Evolutionary conservation across 495 filamentous ascomycete species (phyloP).

Genomic region (Penicillium roqueforti): DNA sequence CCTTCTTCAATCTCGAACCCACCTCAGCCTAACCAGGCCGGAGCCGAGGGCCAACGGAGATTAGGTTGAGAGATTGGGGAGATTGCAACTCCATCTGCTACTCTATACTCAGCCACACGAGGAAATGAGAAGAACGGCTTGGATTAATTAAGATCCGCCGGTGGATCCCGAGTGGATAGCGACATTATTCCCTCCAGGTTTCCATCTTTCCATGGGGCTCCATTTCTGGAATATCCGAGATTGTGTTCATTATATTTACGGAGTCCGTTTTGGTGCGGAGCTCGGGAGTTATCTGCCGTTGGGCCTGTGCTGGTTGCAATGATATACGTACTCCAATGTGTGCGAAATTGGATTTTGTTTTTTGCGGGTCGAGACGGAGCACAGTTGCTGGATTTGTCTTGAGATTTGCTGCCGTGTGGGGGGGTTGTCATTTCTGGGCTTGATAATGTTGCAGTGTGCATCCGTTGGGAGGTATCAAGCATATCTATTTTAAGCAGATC

Average conservation of each 20-base stretch:
- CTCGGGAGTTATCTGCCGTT: background rate
- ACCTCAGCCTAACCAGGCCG: conserved; percentile 11
- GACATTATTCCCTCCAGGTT: conserved; percentile 23
- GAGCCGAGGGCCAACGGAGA: conserved; percentile 5
- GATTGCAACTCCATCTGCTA: background rate
- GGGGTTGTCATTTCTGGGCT: background rate
- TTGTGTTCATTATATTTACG: background rate
- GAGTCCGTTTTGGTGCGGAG: no score
- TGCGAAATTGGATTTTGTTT: background rate
- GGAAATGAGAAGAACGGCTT: conserved; percentile 7
- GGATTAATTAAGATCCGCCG: conserved; percentile 22
- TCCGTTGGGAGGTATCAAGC: background rate
- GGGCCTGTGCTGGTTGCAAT: conserved; percentile 5
- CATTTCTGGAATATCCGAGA: conserved; percentile 9
- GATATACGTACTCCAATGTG: background rate
- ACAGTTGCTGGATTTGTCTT: background rate
- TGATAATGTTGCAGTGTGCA: background rate
- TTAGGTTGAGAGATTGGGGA: background rate
- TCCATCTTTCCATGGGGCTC: conserved; percentile 8
- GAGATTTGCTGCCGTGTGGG: background rate
- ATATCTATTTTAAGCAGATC: background rate
- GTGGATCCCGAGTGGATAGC: conserved; percentile 20
- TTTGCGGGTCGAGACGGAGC: background rate
- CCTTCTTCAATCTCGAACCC: background rate
- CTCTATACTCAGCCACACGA: conserved; percentile 10